phyloP scores from a whole-genome alignment of 2,329 filamentous ascomycete species.

The Colletotrichum echinochloae region DNA sequence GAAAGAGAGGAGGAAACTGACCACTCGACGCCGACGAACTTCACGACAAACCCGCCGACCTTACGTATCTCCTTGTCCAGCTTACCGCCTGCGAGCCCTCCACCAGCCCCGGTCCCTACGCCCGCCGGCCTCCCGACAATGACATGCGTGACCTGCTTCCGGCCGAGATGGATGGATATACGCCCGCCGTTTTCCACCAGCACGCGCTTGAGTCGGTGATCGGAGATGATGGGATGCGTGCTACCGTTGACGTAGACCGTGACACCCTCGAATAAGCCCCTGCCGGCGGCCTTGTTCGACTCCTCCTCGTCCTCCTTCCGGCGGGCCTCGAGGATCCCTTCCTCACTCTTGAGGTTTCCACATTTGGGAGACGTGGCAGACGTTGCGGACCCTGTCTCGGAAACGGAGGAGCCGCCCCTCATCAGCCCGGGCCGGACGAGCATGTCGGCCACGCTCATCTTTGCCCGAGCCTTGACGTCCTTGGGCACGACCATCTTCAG shows the following conservation, averaged over 20 bases:
- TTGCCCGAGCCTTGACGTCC: constrained; percentile 53
- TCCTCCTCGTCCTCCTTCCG: constrained; percentile 65
- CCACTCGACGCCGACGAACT: constrained; percentile 87
- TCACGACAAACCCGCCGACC: constrained; percentile 76
- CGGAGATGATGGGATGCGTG: constrained; percentile 83
- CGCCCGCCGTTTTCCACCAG: constrained; percentile 80
- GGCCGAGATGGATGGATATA: constrained; percentile 77
- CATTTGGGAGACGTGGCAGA: constrained; percentile 2
- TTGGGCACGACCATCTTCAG: constrained; percentile 58
- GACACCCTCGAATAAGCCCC: constrained; percentile 75
- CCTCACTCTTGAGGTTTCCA: constrained; percentile 42
- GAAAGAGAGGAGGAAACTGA: constrained; percentile 52
- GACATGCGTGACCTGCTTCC: constrained; percentile 85
- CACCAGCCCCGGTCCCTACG: constrained; percentile 69
- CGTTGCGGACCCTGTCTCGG: constrained; percentile 18
- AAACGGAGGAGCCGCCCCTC: constrained; percentile 44
- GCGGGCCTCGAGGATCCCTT: constrained; percentile 46
- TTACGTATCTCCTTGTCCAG: constrained; percentile 82
- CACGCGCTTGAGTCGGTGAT: constrained; percentile 86
- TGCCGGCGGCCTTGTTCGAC: constrained; percentile 43
- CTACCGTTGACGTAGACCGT: constrained; percentile 90
- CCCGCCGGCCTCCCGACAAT: constrained; percentile 75
- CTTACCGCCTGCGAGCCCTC: constrained; percentile 82
- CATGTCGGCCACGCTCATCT: constrained; percentile 66
- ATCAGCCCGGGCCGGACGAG: constrained; percentile 60